Evolutionary conservation across 2,329 filamentous ascomycete species (phyloP).

Genomic region (Juglanconis oblonga): DNA sequence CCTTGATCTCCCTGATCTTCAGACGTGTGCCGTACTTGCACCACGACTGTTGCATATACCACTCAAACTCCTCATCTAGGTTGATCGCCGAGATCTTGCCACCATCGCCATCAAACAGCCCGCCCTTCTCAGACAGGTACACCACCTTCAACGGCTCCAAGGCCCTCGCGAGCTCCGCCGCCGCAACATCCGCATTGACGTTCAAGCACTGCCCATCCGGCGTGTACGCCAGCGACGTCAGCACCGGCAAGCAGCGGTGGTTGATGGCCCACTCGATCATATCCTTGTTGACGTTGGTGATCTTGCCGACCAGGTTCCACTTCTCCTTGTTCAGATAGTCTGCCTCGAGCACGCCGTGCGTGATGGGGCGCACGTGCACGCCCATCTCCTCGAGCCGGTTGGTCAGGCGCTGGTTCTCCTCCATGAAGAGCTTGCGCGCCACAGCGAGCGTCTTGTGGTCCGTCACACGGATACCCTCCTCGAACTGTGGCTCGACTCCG

Average conservation of each 20-base stretch:
- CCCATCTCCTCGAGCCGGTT: slow-evolving; percentile 87
- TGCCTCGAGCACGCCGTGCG: slow-evolving; percentile 83
- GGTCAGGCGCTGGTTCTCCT: slow-evolving; percentile 91
- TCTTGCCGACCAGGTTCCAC: slow-evolving; percentile 93
- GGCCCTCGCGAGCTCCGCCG: slow-evolving; percentile 84
- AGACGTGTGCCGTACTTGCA: slow-evolving; percentile 90
- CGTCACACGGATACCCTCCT: slow-evolving; percentile 93
- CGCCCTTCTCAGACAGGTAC: slow-evolving; percentile 97
- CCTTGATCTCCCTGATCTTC: slow-evolving; percentile 98
- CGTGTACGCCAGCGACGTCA: slow-evolving; percentile 96
- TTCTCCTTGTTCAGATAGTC: slow-evolving; percentile 96
- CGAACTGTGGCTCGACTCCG: slow-evolving; percentile 90
- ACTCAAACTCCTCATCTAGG: slow-evolving; percentile 91
- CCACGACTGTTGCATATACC: slow-evolving; percentile 91
- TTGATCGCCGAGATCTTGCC: slow-evolving; percentile 98
- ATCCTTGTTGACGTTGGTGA: slow-evolving; percentile 85
- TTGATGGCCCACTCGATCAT: slow-evolving; percentile 90
- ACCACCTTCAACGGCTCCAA: slow-evolving; percentile 96
- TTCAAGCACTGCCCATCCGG: slow-evolving; percentile 90
- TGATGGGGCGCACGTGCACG: slow-evolving; percentile 84
- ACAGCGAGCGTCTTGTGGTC: slow-evolving; percentile 92
- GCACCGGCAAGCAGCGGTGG: slow-evolving; percentile 85
- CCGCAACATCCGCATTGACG: slow-evolving; percentile 96
- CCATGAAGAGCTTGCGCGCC: slow-evolving; percentile 86
- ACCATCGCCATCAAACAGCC: slow-evolving; percentile 86